These are phyloP conservation scores for Phytophthora brassicae DNA, from an alignment of 352 stramenopile genomes.

Conservation along the genomic window DNA sequence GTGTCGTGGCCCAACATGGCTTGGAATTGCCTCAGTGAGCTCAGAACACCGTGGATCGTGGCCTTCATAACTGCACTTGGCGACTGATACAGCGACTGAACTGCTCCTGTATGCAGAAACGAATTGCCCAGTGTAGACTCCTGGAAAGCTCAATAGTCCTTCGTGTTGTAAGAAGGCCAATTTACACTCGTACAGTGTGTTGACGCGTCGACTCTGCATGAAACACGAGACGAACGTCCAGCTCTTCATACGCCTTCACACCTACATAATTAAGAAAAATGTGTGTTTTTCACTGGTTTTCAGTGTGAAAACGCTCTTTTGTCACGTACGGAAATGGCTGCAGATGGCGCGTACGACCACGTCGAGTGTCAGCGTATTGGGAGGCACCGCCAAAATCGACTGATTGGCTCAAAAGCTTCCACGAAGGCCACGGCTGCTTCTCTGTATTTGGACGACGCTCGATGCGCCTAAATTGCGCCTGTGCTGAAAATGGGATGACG, in stretches of 20 bases:
- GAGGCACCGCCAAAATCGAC: slow-evolving; percentile 48
- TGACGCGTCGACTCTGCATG: slow-evolving; percentile 65
- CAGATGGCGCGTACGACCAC: slow-evolving; percentile 57
- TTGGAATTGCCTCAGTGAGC: slow-evolving; percentile 67
- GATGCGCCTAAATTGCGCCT: no score
- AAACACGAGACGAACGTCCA: slow-evolving; percentile 84
- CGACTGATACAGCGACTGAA: slow-evolving; percentile 66
- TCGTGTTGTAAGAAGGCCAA: slow-evolving; percentile 66
- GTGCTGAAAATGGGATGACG: slow-evolving; percentile 9
- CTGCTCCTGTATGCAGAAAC: slow-evolving; percentile 77
- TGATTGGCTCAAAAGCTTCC: slow-evolving; percentile 50
- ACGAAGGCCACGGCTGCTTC: slow-evolving; percentile 63
- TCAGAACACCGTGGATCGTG: slow-evolving; percentile 71
- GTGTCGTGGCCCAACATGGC: slow-evolving; percentile 60
- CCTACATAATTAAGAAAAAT: slow-evolving; percentile 32
- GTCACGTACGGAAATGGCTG: slow-evolving; percentile 58
- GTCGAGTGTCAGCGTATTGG: slow-evolving; percentile 57
- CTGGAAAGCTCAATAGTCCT: slow-evolving; percentile 56
- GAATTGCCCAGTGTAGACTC: slow-evolving; percentile 80
- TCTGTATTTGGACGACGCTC: slow-evolving; percentile 27
- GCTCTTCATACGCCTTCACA: slow-evolving; percentile 53
- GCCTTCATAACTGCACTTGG: slow-evolving; percentile 49
- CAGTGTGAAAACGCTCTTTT: no score
- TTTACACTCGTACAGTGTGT: slow-evolving; percentile 79
- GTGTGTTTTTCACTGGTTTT: not conserved